phyloP scores from a whole-genome alignment of 108 stramenopile species.

The Mediolabrus comicus region DNA sequence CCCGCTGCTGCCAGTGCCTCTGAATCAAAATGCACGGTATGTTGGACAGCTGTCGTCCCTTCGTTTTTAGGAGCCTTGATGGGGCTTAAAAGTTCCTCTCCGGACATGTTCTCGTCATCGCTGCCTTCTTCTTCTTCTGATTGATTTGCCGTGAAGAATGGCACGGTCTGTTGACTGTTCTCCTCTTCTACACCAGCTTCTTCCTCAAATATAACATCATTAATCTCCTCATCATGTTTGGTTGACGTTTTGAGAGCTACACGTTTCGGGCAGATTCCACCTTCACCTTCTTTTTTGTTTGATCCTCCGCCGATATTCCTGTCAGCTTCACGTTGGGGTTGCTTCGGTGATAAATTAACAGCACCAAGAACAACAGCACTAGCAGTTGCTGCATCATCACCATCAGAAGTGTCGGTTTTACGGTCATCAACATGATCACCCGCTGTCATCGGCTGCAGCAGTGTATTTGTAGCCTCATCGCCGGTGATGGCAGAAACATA shows the following conservation, averaged over 20 bases:
- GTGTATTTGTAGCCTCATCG: conserved; percentile 24
- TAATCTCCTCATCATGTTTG: not conserved
- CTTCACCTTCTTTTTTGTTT: not conserved
- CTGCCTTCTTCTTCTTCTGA: not conserved
- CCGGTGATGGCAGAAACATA: conserved; percentile 30
- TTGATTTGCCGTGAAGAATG: not conserved
- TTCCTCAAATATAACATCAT: not conserved
- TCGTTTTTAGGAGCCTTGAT: not conserved
- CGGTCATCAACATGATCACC: not conserved
- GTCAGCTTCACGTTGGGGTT: not conserved
- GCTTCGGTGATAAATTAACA: conserved; percentile 1
- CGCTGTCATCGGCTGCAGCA: not conserved
- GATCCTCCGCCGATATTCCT: not conserved
- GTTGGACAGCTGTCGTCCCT: not conserved
- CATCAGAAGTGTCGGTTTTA: conserved; percentile 1
- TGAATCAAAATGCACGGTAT: conserved; percentile 2
- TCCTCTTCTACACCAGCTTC: not conserved
- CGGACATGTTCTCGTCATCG: conserved; percentile 3
- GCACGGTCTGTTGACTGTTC: not conserved
- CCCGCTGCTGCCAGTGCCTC: not conserved
- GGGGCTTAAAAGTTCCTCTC: not conserved
- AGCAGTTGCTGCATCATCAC: conserved; percentile 13
- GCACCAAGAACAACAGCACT: conserved; percentile 16
- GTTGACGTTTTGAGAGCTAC: not conserved
- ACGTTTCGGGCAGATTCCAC: not conserved